Conservation (phyloP, 1,284 basidiomycete species). For the Chondrostereum purpureum region DNA sequence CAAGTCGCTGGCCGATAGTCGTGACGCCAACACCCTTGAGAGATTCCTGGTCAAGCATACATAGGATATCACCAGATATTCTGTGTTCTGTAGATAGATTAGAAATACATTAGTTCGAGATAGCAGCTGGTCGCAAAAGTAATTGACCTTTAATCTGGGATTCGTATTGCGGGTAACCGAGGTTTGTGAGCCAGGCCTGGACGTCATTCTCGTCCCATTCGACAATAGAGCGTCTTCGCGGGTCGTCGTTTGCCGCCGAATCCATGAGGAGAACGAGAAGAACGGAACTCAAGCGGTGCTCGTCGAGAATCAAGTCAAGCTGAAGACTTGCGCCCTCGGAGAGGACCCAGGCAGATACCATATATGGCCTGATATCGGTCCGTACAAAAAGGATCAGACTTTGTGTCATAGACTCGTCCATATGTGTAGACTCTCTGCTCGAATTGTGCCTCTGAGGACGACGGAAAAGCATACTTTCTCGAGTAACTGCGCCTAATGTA, state of each 20-base stretch:
- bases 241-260: constrained; percentile 23
- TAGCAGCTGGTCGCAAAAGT: constrained; percentile 13
- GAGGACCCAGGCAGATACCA: too few species aligned
- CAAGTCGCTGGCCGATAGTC: constrained; percentile 81
- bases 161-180: constrained; percentile 82
- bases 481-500: too few species aligned
- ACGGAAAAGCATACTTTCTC: too few species aligned
- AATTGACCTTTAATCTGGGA: constrained; percentile 56
- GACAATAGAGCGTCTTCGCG: constrained; percentile 45
- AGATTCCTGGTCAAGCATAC: constrained; percentile 72
- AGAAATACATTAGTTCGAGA: constrained; percentile 9
- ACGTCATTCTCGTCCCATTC: constrained; percentile 85
- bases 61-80: constrained; percentile 84
- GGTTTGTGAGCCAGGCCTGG: constrained; percentile 62
- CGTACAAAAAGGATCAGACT: not conserved
- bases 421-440: too few species aligned
- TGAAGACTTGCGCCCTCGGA: too few species aligned
- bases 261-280: constrained; percentile 24
- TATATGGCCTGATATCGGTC: too few species aligned
- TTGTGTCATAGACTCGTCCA: too few species aligned
- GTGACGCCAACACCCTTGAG: constrained; percentile 82
- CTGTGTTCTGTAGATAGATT: constrained; percentile 62
- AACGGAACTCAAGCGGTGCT: too few species aligned
- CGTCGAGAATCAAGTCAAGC: too few species aligned
- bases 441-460: too few species aligned